Evolutionary conservation across 441 rosid genomes (phyloP).

Genomic region (Bocquillonia castaneifolia): DNA sequence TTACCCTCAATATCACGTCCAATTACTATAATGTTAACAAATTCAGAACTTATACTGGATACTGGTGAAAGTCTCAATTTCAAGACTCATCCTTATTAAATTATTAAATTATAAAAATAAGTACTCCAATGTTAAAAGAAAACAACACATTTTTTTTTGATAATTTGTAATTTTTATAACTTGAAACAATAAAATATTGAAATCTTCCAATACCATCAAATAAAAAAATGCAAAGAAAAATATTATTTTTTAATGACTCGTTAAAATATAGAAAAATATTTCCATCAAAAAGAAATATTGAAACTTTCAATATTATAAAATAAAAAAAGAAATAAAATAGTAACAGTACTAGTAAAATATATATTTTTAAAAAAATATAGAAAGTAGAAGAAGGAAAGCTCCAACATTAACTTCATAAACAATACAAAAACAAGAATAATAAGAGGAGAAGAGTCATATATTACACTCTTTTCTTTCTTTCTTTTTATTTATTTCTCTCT

Average conservation of each 20-base stretch:
- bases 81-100: not conserved
- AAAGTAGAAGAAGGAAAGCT: slow-evolving; percentile 29
- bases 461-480: not conserved
- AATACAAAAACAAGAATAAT: slow-evolving; percentile 30
- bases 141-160: not conserved
- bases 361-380: slow-evolving; percentile 12
- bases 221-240: too few relatives aligned
- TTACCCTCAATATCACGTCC: slow-evolving; percentile 2
- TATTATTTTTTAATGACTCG: too few relatives aligned
- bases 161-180: not conserved
- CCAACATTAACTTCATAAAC: slow-evolving; percentile 49
- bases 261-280: too few relatives aligned
- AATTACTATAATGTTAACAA: not conserved
- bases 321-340: not conserved
- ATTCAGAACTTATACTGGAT: not conserved
- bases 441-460: slow-evolving; percentile 10
- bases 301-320: too few relatives aligned
- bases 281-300: too few relatives aligned
- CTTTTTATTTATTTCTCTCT: not conserved
- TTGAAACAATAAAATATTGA: slow-evolving; percentile 1
- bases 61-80: too few relatives aligned
- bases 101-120: too few relatives aligned
- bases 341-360: slow-evolving; percentile 24
- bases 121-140: not conserved
- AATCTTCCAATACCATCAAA: slow-evolving; percentile 26